Conservation (phyloP, 2,329 filamentous ascomycete species). For the Aspergillus clavatus region DNA sequence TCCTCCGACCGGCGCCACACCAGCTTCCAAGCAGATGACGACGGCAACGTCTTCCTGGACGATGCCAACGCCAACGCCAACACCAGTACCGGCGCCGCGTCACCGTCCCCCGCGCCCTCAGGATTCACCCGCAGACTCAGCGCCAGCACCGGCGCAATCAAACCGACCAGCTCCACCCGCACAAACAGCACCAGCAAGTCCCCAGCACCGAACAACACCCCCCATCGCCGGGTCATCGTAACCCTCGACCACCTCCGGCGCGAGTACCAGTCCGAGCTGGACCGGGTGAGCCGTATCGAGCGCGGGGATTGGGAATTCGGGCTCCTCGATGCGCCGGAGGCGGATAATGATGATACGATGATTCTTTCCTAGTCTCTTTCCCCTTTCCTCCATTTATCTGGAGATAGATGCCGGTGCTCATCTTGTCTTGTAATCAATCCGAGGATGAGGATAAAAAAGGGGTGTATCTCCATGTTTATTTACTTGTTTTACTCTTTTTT, state of each 20-base stretch:
- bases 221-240: conserved; percentile 65
- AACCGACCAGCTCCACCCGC: conserved; percentile 13
- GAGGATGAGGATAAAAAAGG: background rate
- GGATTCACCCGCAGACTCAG: conserved; percentile 17
- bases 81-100: no score
- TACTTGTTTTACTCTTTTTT: no score
- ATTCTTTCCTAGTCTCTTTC: conserved; percentile 21
- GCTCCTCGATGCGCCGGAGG: conserved; percentile 25
- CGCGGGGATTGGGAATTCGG: conserved; percentile 82
- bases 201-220: conserved; percentile 12
- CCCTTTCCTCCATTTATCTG: no score
- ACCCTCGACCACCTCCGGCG: conserved; percentile 81
- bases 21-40: conserved; percentile 41
- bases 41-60: conserved; percentile 38
- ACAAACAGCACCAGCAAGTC: conserved; percentile 21
- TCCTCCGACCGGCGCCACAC: conserved; percentile 41
- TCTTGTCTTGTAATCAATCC: no score
- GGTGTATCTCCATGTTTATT: background rate
- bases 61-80: conserved; percentile 29
- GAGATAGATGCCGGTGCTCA: no score
- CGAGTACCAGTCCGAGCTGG: conserved; percentile 85
- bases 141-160: conserved; percentile 19
- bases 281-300: conserved; percentile 80
- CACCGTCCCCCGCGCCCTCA: conserved; percentile 14
- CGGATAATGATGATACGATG: conserved; percentile 37